These are phyloP conservation scores for Penicillium parvum DNA, from an alignment of 495 filamentous ascomycete genomes.

Conservation along the genomic window DNA sequence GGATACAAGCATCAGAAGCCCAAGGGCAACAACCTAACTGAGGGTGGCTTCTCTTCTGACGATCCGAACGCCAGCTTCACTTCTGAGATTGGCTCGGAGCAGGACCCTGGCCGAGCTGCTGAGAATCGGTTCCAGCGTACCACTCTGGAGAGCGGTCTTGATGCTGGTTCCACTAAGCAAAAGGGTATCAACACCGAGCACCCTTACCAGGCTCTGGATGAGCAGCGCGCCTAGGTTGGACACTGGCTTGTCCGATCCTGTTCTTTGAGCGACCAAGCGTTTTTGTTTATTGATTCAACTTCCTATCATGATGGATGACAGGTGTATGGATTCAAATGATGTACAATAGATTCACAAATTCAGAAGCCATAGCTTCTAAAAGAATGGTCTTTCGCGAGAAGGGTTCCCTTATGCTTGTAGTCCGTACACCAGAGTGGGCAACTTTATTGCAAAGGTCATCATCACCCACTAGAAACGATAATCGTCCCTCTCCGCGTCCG, in stretches of 20 bases:
- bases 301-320: conserved; percentile 4
- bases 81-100: conserved; percentile 52
- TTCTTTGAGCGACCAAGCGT: conserved; percentile 15
- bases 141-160: conserved; percentile 35
- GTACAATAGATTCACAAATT: conserved; percentile 20
- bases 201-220: conserved; percentile 42
- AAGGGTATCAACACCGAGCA: conserved; percentile 35
- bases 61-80: conserved; percentile 56
- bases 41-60: conserved; percentile 48
- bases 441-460: no score
- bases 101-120: conserved; percentile 59
- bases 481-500: conserved; percentile 13
- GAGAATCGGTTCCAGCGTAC: conserved; percentile 44
- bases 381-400: no score
- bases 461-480: conserved; percentile 11
- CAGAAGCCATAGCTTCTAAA: no score
- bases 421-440: no score
- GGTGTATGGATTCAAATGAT: conserved; percentile 8
- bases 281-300: conserved; percentile 6
- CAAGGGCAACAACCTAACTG: conserved; percentile 51
- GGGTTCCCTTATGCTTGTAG: no score
- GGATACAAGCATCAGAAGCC: conserved; percentile 41
- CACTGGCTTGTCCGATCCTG: neutral
- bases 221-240: conserved; percentile 38
- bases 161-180: conserved; percentile 38